A percentile compares a stretch with the other conserved stretches of the same genome.
phyloP scores from a whole-genome alignment of 164 flowering plant genomes.

The Brasenia schreberi region DNA sequence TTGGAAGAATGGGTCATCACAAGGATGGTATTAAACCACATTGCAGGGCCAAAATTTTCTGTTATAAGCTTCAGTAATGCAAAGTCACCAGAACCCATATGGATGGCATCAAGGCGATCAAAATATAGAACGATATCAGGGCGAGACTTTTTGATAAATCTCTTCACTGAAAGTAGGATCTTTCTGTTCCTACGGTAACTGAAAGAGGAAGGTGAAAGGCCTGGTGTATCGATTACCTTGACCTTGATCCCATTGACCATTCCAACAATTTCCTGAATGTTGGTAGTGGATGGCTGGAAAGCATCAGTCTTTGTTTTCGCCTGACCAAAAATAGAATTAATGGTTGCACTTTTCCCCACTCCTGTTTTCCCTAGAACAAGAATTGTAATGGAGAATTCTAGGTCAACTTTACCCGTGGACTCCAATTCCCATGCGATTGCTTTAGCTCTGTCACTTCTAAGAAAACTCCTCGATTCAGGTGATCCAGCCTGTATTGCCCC shows the following conservation, averaged over 20 bases:
- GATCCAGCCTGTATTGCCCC: constrained; percentile 60
- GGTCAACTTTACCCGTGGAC: constrained; percentile 25
- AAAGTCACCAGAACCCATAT: constrained; percentile 51
- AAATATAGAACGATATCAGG: constrained; percentile 84
- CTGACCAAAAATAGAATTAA: constrained; percentile 79
- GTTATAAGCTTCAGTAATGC: constrained; percentile 77
- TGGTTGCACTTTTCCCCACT: constrained; percentile 94
- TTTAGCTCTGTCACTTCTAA: constrained; percentile 35
- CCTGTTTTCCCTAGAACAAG: constrained; percentile 92
- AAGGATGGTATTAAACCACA: constrained; percentile 89
- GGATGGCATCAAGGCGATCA: constrained; percentile 77
- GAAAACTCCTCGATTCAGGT: constrained; percentile 43
- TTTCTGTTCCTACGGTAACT: constrained; percentile 48
- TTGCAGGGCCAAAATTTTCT: constrained; percentile 65
- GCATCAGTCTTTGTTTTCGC: constrained; percentile 56
- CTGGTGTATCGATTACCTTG: constrained; percentile 84
- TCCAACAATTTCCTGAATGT: constrained; percentile 56
- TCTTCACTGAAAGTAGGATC: constrained; percentile 58
- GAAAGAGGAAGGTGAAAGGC: constrained; percentile 53
- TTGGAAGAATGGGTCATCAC: constrained; percentile 83
- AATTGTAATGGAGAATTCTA: constrained; percentile 59
- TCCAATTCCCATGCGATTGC: constrained; percentile 55
- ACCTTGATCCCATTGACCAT: constrained; percentile 52
- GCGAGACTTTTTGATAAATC: constrained; percentile 42
- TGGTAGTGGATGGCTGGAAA: constrained; percentile 65